phyloP scores from a whole-genome alignment of 2,329 filamentous ascomycete genomes.

The Aspergillus sp. region DNA sequence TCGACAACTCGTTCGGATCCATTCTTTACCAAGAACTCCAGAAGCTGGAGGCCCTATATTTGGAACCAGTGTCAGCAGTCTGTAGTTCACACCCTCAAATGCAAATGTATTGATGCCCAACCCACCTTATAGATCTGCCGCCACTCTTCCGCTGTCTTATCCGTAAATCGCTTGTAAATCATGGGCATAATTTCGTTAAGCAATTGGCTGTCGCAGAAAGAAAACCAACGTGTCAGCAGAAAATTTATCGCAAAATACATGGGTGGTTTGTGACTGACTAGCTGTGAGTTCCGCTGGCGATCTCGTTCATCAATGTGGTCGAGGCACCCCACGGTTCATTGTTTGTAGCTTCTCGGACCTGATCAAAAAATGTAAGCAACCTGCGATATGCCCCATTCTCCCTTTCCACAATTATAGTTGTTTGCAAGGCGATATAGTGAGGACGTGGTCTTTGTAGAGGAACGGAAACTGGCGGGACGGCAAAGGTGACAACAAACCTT shows the following conservation, averaged over 20 bases:
- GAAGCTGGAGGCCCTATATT: constrained; percentile 69
- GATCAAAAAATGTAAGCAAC: constrained; percentile 16
- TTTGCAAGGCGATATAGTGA: neutral
- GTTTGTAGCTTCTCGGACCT: constrained; percentile 97
- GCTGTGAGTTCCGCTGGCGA: constrained; percentile 95
- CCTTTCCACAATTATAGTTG: neutral
- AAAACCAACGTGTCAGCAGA: constrained; percentile 7
- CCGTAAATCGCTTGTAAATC: constrained; percentile 98
- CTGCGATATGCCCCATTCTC: neutral
- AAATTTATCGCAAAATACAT: neutral
- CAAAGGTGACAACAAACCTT: constrained; percentile 44
- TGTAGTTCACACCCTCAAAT: no score
- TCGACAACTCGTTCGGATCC: constrained; percentile 96
- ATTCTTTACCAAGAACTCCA: constrained; percentile 97
- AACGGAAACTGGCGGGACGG: constrained; percentile 7
- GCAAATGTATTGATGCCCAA: neutral
- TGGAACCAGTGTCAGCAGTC: constrained; percentile 1
- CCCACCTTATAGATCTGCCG: constrained; percentile 94
- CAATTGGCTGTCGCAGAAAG: constrained; percentile 62
- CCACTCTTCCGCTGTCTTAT: constrained; percentile 98
- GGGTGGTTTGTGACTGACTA: constrained; percentile 61
- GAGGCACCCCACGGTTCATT: constrained; percentile 96
- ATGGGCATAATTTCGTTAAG: constrained; percentile 99
- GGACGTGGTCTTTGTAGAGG: neutral
- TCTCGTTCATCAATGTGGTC: constrained; percentile 89